phyloP scores from a whole-genome alignment of 2,329 filamentous ascomycete genomes.

The Colletotrichum cuscutae region DNA sequence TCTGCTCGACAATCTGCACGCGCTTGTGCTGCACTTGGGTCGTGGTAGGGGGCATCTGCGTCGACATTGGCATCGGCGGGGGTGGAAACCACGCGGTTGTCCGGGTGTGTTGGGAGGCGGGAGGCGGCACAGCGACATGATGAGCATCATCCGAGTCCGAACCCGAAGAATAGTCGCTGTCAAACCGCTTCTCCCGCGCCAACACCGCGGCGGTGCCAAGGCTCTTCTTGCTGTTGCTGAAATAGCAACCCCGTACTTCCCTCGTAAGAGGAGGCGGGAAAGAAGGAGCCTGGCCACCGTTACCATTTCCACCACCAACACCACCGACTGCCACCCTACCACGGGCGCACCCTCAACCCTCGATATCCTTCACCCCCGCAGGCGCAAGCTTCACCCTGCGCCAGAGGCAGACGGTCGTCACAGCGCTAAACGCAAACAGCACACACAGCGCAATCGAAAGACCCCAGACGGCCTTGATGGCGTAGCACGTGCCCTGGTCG shows the following conservation, averaged over 20 bases:
- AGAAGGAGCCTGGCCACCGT: neutral
- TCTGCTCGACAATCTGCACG: slow-evolving; percentile 19
- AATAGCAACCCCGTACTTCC: slow-evolving; percentile 19
- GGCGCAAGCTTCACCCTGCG: slow-evolving; percentile 61
- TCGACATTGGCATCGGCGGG: neutral
- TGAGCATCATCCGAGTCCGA: slow-evolving; percentile 43
- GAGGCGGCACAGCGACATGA: slow-evolving; percentile 27
- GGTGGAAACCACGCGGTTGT: slow-evolving; percentile 45
- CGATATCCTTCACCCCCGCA: slow-evolving; percentile 57
- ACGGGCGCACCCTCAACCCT: slow-evolving; percentile 61
- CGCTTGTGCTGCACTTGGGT: slow-evolving; percentile 36
- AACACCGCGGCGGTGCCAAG: slow-evolving; percentile 50
- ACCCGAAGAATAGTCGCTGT: slow-evolving; percentile 44
- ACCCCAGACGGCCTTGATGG: slow-evolving; percentile 91
- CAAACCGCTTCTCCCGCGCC: slow-evolving; percentile 44
- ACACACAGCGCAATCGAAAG: slow-evolving; percentile 82
- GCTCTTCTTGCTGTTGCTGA: slow-evolving; percentile 39
- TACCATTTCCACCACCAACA: neutral
- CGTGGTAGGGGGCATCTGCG: slow-evolving; percentile 46
- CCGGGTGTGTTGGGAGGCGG: slow-evolving; percentile 27
- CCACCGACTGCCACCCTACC: slow-evolving; percentile 41
- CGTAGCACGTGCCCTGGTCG: slow-evolving; percentile 75
- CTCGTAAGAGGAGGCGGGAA: slow-evolving; percentile 18
- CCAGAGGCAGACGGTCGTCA: slow-evolving; percentile 71
- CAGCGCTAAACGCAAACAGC: slow-evolving; percentile 72